Base-by-base conservation (phyloP, 768 basidiomycete species). In the Mycena latifolia region DNA sequence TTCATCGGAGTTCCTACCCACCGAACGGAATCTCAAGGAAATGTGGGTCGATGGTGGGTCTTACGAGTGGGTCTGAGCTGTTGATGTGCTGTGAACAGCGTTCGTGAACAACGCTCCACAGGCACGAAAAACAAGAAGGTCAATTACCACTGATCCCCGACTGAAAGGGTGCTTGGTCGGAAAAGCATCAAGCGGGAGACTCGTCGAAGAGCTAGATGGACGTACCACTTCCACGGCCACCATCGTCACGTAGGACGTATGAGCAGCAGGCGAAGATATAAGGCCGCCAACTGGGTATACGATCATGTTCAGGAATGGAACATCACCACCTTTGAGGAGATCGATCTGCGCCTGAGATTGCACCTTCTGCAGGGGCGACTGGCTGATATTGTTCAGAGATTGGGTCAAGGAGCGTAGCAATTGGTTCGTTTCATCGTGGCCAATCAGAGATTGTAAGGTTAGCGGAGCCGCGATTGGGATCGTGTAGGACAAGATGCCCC, bases 81-180 rank as follows among this genome's bases (percentile, higher is more conserved):
- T 24, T 24, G 51, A 52, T 52, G 31, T 52, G 51, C 51, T 52
- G 28, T 20, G 28, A 29, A 10, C 2, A 27, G 48, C 1, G 4
- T 10, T 18, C 3, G 5, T 14, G 7, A 33, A n/a, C 5, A 33
- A 35, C n/a, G 2, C 22, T 20, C 27, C 5, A 3, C 10, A 39
- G 17, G 6, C 5, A 15, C 12, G 4, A 6, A 52, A 4, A 6
- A 12, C 17, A 4, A 12, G n/a, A 11, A 51, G n/a, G 29, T 14
- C 24, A 28, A 14, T 33, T 52, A 52, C 51, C 51, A 52, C 51
- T 24, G 51, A 52, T 11, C 51, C 51, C 10, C 51, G 51, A 9
- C 51, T 28, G 51, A 33, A 52, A 3, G 51, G 51, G 27, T 52
- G 51, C 51, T 52, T 10, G 18, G 22, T 11, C 17, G 48, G n/a